Conservation (phyloP, 352 stramenopile species). For the Pythium aphanidermatum region DNA sequence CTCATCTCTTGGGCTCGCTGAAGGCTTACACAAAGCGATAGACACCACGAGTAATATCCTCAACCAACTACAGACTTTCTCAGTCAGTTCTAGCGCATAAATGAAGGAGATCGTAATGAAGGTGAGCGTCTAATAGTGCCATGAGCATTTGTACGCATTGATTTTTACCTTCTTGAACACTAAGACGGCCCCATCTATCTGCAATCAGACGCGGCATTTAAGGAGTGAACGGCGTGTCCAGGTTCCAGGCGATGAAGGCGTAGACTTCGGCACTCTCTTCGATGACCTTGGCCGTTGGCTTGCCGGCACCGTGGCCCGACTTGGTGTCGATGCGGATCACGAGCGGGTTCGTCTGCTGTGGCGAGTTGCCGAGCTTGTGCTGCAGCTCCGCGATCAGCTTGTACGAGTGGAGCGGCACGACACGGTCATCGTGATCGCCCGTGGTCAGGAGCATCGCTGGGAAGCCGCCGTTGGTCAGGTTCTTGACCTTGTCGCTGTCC, state of each 20-base stretch:
- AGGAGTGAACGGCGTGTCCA: conserved; percentile 36
- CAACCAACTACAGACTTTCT: too few species aligned
- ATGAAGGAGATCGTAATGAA: too few species aligned
- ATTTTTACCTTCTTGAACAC: background rate
- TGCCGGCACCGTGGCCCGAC: conserved; percentile 84
- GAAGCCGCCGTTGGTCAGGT: conserved; percentile 52
- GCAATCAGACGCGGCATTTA: conserved; percentile 17
- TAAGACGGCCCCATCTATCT: background rate
- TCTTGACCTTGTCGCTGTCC: conserved; percentile 42
- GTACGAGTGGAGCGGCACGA: conserved; percentile 88
- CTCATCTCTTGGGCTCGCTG: too few species aligned
- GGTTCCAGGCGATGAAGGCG: conserved; percentile 80
- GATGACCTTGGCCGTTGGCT: conserved; percentile 86
- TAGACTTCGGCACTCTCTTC: conserved; percentile 82
- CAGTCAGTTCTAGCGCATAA: too few species aligned
- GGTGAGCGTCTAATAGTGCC: too few species aligned
- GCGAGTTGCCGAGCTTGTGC: conserved; percentile 50
- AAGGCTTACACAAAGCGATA: too few species aligned
- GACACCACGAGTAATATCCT: too few species aligned
- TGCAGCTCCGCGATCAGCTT: conserved; percentile 88
- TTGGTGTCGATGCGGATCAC: conserved; percentile 89
- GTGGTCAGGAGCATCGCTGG: conserved; percentile 80
- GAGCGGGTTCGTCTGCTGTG: conserved; percentile 73
- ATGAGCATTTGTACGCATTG: too few species aligned
- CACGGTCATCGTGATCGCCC: conserved; percentile 89